Conservation (phyloP, 2,329 filamentous ascomycete species). For the Ceratocystis cacaofunesta region DNA sequence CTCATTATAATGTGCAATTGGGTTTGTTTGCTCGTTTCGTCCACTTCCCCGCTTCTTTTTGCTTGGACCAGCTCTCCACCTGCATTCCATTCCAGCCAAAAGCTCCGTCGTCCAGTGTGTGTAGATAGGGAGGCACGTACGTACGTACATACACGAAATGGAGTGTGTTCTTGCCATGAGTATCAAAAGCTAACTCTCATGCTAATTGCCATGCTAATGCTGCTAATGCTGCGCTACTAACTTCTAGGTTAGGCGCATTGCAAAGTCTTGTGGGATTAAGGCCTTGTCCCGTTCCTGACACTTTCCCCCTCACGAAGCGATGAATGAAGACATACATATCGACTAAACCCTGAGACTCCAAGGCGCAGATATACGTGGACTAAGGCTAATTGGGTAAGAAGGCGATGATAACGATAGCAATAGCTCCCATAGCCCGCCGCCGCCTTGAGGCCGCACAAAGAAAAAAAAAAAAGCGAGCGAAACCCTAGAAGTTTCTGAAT, state of each 20-base stretch:
- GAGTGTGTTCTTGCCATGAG: too few relatives aligned
- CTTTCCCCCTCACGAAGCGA: background rate
- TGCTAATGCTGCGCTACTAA: background rate
- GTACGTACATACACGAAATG: background rate
- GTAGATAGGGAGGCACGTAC: background rate
- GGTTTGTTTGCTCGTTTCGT: background rate
- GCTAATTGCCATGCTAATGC: background rate
- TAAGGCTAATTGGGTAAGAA: background rate
- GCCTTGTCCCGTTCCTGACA: background rate
- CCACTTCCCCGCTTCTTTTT: background rate
- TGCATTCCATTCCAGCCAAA: background rate
- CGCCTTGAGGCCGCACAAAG: background rate
- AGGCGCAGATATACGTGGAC: background rate
- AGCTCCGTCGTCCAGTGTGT: background rate
- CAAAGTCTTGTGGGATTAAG: background rate
- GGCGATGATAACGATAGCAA: background rate
- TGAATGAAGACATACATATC: background rate
- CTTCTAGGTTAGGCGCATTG: background rate
- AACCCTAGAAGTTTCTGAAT: background rate
- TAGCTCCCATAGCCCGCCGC: background rate
- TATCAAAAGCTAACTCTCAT: background rate
- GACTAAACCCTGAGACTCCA: background rate
- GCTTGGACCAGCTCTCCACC: background rate
- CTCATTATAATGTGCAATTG: background rate
- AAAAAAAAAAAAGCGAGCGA: background rate